Evolutionary conservation across 2,329 filamentous ascomycete genomes (phyloP).

Genomic region (Claviceps pazoutovae): DNA sequence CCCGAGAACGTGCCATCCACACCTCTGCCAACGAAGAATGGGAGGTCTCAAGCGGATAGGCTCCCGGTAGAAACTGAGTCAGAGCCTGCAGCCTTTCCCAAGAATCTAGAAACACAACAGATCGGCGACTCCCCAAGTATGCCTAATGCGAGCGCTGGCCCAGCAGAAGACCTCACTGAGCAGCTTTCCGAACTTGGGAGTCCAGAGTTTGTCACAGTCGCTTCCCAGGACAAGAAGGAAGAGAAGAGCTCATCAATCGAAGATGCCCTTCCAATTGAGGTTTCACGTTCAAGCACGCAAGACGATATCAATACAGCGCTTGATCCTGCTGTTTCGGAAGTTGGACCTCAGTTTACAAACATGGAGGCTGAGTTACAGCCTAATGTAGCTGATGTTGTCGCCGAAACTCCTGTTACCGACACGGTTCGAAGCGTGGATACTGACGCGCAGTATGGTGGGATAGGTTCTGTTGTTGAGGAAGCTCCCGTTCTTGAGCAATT

Average conservation of each 20-base stretch:
- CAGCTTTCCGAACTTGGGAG: background rate
- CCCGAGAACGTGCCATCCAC: slow-evolving; percentile 3
- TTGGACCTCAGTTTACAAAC: background rate
- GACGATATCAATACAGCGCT: background rate
- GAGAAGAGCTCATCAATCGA: slow-evolving; percentile 2
- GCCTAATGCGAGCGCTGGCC: too few relatives aligned
- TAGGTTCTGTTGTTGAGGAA: background rate
- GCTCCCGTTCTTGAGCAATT: background rate
- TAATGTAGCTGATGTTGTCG: background rate
- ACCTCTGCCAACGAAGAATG: slow-evolving; percentile 9
- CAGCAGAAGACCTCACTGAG: background rate
- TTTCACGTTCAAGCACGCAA: too few relatives aligned
- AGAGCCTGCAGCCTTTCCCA: background rate
- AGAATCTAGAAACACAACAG: background rate
- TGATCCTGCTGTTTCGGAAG: background rate
- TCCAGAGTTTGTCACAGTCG: background rate
- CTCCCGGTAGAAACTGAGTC: background rate
- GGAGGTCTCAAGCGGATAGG: slow-evolving; percentile 7
- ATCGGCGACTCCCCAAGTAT: too few relatives aligned
- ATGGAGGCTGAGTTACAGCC: background rate
- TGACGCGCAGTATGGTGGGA: background rate
- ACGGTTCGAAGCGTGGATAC: background rate
- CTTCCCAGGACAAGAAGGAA: slow-evolving; percentile 6
- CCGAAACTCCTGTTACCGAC: background rate
- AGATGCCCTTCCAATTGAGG: background rate